Base-by-base conservation (phyloP, 352 stramenopile genomes). In the Phytopythium litorale region DNA sequence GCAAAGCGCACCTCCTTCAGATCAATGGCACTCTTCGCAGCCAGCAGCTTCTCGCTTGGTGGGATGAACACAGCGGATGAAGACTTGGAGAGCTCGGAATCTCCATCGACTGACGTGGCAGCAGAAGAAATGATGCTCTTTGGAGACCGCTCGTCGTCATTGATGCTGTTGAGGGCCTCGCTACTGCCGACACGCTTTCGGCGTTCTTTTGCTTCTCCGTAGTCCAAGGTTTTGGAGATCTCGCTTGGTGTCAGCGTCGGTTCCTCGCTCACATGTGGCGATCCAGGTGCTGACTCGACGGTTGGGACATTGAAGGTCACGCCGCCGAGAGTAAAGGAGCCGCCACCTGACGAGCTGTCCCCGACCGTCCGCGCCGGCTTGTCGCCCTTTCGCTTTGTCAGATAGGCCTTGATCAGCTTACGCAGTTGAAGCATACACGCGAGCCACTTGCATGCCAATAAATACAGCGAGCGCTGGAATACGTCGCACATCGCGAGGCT, bases 381-480 rank as follows among this genome's bases (percentile, higher is more conserved):
- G 7, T 43, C 38, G 37, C 55, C 12, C 28, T 60, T 60, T 1
- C 40, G 66, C 11, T 68, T 78, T n/a, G 70, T 75, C 32, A 93
- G 48, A 55, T 81, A 76, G 21, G 76, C 75, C 42, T 86, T 86
- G 54, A 92, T 91, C 23, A 84, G 50, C 23, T 87, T 85, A 28
- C 80, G 81, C 52, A 94, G 78, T 38, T 89, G 82, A 18, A 90
- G 67, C 65, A 91, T 86, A 56, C 73, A 84, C 16, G 81, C 76
- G 21, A 93, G 87, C 84, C 84, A 93, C 25, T 76, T 73, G 56
- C 84, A 93, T n/a, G 74, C 70, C 40, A 86, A 61, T 40, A 87
- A 68, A 62, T 93, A 93, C 35, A 93, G 45, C 12, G 69, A 66
- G 0, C 81, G 80, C 25, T 91, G 83, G 2, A 68, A 75, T 0